Conservation (phyloP, 768 basidiomycete genomes). For the Amanita jacksonii region DNA sequence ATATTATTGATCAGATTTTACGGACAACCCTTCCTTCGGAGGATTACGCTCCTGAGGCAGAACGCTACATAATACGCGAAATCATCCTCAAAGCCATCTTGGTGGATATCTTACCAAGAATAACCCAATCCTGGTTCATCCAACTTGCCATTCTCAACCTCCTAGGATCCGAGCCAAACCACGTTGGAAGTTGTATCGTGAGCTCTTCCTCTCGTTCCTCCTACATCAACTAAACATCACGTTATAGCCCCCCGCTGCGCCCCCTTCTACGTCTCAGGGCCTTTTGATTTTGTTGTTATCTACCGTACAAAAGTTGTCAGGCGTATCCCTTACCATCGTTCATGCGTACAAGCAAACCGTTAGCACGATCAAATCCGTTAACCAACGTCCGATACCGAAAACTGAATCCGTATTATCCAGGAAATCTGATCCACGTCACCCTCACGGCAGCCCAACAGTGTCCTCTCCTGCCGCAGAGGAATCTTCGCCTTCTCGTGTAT, state of each 20-base stretch:
- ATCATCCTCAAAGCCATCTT: constrained; percentile 71
- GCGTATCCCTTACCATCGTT: constrained; percentile 56
- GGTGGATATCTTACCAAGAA: constrained; percentile 52
- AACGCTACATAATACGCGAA: constrained; percentile 81
- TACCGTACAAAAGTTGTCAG: constrained; percentile 61
- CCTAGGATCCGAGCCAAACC: constrained; percentile 34
- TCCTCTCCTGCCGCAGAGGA: too few species aligned
- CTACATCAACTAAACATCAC: constrained; percentile 14
- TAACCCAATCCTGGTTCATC: constrained; percentile 89
- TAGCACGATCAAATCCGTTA: constrained; percentile 56
- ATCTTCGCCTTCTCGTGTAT: too few species aligned
- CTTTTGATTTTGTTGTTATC: constrained; percentile 66
- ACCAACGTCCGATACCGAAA: constrained; percentile 27
- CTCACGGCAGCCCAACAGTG: background rate
- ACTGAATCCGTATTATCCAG: constrained; percentile 13
- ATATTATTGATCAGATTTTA: constrained; percentile 70
- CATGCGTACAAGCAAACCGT: constrained; percentile 58
- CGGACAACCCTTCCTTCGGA: constrained; percentile 63
- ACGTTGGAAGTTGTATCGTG: constrained; percentile 23
- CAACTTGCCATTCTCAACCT: constrained; percentile 59
- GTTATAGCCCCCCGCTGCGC: constrained; percentile 15
- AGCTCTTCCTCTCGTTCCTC: constrained; percentile 10
- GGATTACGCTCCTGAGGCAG: constrained; percentile 69
- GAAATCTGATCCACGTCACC: constrained; percentile 9
- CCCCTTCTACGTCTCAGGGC: constrained; percentile 39